Percentiles rank a stretch among this genome's conserved stretches.
phyloP scores from a whole-genome alignment of 2,329 filamentous ascomycete species.

The Cytospora leucostoma region DNA sequence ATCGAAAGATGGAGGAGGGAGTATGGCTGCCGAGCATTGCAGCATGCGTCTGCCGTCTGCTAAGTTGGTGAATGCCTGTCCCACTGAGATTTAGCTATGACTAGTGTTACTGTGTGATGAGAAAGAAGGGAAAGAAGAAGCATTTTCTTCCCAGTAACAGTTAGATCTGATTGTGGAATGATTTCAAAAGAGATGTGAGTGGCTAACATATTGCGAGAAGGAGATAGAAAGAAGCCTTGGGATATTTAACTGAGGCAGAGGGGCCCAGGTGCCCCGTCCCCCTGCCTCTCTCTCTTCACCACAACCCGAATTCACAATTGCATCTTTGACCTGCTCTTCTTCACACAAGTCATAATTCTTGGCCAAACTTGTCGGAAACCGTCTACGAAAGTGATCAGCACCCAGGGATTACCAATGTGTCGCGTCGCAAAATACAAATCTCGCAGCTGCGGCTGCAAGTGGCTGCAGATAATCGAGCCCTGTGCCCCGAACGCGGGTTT shows the following conservation, averaged over 20 bases:
- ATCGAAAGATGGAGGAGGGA: neutral
- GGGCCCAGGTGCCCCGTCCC: no score
- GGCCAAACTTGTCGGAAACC: neutral
- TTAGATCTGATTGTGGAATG: no score
- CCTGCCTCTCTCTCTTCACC: neutral
- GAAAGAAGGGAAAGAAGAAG: no score
- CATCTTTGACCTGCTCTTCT: neutral
- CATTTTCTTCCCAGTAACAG: no score
- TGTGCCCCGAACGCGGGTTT: conserved; percentile 55
- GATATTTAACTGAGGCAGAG: neutral
- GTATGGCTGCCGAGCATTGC: neutral
- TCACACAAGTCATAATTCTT: neutral
- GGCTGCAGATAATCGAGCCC: conserved; percentile 49
- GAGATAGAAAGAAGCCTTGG: neutral
- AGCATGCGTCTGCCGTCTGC: neutral
- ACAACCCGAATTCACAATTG: neutral
- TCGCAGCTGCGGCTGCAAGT: conserved; percentile 53
- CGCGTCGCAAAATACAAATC: conserved; percentile 50
- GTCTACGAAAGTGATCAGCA: neutral
- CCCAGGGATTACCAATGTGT: conserved; percentile 46
- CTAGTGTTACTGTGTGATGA: neutral
- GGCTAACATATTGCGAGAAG: neutral
- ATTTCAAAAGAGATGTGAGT: no score
- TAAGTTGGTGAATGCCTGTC: neutral
- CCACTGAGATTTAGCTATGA: neutral